Conservation (phyloP, 164 flowering plant genomes). For the Berberis thunbergii region DNA sequence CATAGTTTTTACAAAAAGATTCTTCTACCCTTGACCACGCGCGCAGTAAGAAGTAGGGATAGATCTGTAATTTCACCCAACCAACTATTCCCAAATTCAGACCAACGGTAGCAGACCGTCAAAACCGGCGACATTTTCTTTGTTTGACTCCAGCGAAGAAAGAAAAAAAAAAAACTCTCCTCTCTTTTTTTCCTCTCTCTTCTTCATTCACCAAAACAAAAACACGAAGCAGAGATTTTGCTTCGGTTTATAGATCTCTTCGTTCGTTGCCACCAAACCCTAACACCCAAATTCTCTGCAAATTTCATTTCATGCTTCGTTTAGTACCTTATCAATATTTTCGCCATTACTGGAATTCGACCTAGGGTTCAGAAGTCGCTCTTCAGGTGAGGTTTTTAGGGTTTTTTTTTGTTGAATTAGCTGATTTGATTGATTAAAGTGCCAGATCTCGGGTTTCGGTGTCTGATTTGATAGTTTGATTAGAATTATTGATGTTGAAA, state of each 20-base stretch:
- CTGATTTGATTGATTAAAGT: too few relatives aligned
- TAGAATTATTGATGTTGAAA: not conserved
- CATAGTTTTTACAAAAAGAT: too few relatives aligned
- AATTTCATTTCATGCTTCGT: too few relatives aligned
- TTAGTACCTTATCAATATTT: too few relatives aligned
- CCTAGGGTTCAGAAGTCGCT: too few relatives aligned
- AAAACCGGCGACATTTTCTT: slow-evolving; percentile 19
- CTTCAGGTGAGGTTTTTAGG: too few relatives aligned
- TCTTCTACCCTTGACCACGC: too few relatives aligned
- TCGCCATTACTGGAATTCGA: too few relatives aligned
- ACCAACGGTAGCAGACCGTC: slow-evolving; percentile 20
- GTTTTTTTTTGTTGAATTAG: too few relatives aligned
- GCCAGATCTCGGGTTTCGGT: too few relatives aligned
- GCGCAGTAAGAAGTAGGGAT: not conserved
- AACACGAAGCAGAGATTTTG: not conserved
- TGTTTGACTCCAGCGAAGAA: slow-evolving; percentile 2
- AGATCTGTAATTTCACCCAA: not conserved
- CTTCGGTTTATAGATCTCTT: not conserved
- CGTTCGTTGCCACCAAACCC: too few relatives aligned
- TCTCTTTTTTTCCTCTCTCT: not conserved
- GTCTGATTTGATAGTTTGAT: not conserved
- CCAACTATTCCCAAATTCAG: not conserved
- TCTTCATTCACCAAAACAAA: slow-evolving; percentile 3
- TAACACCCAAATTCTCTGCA: too few relatives aligned
- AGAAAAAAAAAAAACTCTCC: slow-evolving; percentile 3